Evolutionary conservation across 106 monocot species (phyloP).

Genomic region (Dioscorea dumetorum): DNA sequence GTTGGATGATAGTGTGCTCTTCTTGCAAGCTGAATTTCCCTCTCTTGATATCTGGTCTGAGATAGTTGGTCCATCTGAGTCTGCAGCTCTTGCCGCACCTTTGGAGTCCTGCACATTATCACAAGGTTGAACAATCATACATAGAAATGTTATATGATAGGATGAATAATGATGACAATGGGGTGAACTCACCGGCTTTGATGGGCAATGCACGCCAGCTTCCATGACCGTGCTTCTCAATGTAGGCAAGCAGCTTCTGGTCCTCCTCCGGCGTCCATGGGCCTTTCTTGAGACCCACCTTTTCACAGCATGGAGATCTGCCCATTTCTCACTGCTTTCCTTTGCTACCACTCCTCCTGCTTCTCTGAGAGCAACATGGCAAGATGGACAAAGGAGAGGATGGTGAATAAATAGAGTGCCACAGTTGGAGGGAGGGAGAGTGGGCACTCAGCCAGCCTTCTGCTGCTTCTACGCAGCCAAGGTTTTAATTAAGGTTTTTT

Average conservation of each 20-base stretch:
- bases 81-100: slow-evolving; percentile 45
- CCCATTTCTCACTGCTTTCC: slow-evolving; percentile 10
- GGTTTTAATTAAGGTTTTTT: too few species aligned
- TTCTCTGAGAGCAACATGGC: too few species aligned
- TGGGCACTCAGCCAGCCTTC: too few species aligned
- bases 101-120: slow-evolving; percentile 19
- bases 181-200: slow-evolving; percentile 27
- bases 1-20: slow-evolving; percentile 50
- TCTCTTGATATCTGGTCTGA: slow-evolving; percentile 47
- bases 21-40: slow-evolving; percentile 51
- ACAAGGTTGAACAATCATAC: neutral
- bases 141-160: neutral
- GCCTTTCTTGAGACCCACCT: slow-evolving; percentile 27
- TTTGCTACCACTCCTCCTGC: too few species aligned
- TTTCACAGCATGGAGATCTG: slow-evolving; percentile 39
- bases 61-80: slow-evolving; percentile 33
- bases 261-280: slow-evolving; percentile 31
- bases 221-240: slow-evolving; percentile 41
- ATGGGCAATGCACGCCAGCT: slow-evolving; percentile 40
- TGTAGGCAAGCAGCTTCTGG: slow-evolving; percentile 32
- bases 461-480: too few species aligned
- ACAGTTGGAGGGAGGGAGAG: too few species aligned
- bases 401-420: too few species aligned
- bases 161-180: too few species aligned
- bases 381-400: too few species aligned